These are phyloP conservation scores for Sabuloglossum arenarium DNA, from an alignment of 495 filamentous ascomycete species.

Conservation along the genomic window DNA sequence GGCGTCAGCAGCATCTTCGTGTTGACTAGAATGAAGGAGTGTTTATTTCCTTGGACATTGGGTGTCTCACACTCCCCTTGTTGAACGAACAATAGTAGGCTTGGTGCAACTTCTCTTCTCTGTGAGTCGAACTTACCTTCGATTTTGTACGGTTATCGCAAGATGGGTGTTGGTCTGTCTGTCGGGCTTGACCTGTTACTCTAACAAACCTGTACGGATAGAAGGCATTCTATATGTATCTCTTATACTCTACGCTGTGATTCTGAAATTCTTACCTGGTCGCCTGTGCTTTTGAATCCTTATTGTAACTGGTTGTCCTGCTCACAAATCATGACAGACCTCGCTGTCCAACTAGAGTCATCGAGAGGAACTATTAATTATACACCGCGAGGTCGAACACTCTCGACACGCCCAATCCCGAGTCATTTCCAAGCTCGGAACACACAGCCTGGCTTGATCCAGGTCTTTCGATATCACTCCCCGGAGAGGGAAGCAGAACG, in stretches of 20 bases:
- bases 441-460: constrained; percentile 1
- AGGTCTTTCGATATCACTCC: constrained; percentile 8
- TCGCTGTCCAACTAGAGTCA: not conserved
- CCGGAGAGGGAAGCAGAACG: constrained; percentile 4
- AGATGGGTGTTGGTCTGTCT: not conserved
- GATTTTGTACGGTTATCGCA: too few species aligned
- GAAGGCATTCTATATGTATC: not conserved
- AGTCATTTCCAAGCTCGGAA: not conserved
- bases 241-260: not conserved
- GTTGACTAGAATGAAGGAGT: too few species aligned
- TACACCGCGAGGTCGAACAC: not conserved
- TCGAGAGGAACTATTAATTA: not conserved
- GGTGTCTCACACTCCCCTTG: too few species aligned
- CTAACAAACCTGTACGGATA: not conserved
- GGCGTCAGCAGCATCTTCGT: too few species aligned
- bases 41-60: too few species aligned
- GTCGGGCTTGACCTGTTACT: not conserved
- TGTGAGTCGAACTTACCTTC: not conserved
- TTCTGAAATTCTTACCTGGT: not conserved
- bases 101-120: too few species aligned
- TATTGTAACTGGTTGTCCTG: not conserved
- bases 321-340: not conserved
- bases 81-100: too few species aligned
- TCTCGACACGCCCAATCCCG: not conserved
- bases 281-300: not conserved